These are phyloP conservation scores for Ogataea nakhonphanomensis DNA, from an alignment of 805 yeast genomes.

Conservation along the genomic window DNA sequence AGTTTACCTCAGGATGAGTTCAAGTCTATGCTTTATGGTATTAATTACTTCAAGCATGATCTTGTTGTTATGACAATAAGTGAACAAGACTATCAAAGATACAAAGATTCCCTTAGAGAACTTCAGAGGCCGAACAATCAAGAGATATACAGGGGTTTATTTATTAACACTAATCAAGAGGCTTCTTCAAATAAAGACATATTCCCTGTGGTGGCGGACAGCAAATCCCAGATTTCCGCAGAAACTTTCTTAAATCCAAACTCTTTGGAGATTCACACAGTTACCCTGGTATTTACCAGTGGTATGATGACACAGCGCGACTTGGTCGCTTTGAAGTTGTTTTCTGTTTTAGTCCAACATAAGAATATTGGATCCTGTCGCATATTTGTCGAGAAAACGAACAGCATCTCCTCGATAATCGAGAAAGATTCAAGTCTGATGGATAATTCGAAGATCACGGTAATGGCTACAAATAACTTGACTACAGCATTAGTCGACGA, in stretches of 20 bases:
- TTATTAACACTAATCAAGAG: constrained; percentile 29
- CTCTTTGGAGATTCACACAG: constrained; percentile 24
- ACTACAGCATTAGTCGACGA: not conserved
- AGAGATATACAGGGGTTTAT: constrained; percentile 20
- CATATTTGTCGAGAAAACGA: constrained; percentile 11
- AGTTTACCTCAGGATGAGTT: constrained; percentile 27
- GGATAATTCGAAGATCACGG: constrained; percentile 11
- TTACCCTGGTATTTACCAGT: constrained; percentile 23
- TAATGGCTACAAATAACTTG: constrained; percentile 2
- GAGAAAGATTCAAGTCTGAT: constrained; percentile 5
- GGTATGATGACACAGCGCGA: constrained; percentile 18
- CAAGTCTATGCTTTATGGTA: constrained; percentile 22
- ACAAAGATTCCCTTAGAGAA: constrained; percentile 11
- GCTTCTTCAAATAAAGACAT: not conserved
- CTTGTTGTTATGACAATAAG: constrained; percentile 25
- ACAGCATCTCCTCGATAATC: constrained; percentile 10
- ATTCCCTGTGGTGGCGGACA: not conserved
- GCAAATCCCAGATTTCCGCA: constrained; percentile 19
- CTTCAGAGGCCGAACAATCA: constrained; percentile 7
- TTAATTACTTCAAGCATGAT: constrained; percentile 18
- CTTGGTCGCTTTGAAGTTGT: constrained; percentile 24
- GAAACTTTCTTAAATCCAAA: constrained; percentile 29
- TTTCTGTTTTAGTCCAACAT: constrained; percentile 23
- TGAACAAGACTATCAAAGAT: constrained; percentile 20
- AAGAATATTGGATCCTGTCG: constrained; percentile 14